These are phyloP conservation scores for Clavispora vitiphila DNA, from an alignment of 805 yeast genomes.

Conservation along the genomic window DNA sequence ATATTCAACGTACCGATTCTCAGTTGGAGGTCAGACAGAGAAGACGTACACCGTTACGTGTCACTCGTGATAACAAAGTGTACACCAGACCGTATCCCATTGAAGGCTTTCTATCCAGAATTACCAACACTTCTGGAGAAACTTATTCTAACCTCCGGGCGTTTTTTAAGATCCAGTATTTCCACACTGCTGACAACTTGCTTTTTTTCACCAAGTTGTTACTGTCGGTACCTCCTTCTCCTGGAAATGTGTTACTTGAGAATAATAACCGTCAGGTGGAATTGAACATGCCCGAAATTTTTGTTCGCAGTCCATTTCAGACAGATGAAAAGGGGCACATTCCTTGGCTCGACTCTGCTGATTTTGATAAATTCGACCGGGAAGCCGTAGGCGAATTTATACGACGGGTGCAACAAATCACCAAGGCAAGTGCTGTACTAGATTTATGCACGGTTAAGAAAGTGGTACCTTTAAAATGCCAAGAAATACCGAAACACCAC, in stretches of 20 bases:
- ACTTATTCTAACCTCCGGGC: conserved; percentile 32
- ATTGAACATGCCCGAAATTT: conserved; percentile 30
- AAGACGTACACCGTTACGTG: conserved; percentile 23
- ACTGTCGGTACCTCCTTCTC: conserved; percentile 60
- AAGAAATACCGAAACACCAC: conserved; percentile 20
- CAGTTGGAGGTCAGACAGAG: conserved; percentile 55
- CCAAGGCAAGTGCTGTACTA: conserved; percentile 55
- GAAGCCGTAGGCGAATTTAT: conserved; percentile 62
- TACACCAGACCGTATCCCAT: conserved; percentile 62
- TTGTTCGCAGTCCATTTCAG: conserved; percentile 51
- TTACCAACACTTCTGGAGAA: conserved; percentile 48
- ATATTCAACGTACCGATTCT: conserved; percentile 31
- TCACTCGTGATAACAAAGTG: background rate
- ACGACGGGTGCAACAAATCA: conserved; percentile 51
- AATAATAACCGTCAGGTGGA: conserved; percentile 13
- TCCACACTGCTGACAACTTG: conserved; percentile 56
- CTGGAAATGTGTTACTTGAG: conserved; percentile 21
- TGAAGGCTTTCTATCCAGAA: conserved; percentile 72
- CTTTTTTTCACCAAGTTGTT: conserved; percentile 53
- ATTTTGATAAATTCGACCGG: conserved; percentile 47
- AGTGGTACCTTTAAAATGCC: conserved; percentile 29
- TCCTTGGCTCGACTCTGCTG: conserved; percentile 51
- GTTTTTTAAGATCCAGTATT: conserved; percentile 54
- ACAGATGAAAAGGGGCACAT: conserved; percentile 49
- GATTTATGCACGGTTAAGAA: conserved; percentile 50